Evolutionary conservation across 352 stramenopile species (phyloP), one percentile per base, ranked within the genome.

Genomic region (Pythium pyrilobum): DNA sequence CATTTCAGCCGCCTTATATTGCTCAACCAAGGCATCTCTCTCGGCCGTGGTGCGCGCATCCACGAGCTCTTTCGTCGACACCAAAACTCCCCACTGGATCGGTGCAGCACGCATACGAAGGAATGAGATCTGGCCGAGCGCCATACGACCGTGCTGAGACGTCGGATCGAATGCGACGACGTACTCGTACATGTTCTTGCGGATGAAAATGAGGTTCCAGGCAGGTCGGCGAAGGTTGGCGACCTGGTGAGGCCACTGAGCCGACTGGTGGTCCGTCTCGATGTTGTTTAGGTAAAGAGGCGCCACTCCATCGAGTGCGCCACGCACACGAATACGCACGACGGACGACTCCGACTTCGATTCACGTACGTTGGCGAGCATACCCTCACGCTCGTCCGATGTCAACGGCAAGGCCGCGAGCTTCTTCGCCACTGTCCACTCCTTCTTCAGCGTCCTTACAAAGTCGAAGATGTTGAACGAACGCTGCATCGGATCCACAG

Each of bases 381-480:
- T 86, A 10, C 64, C 57, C 23, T 82, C 63, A 20, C 81, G 62
- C 37, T 89, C 81, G 0, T 67, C 62, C 0, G 65, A 47, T 25
- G 66, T 68, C 31, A 92, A 31, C 3, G 73, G 64, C 37, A 92
- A 59, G 4, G 62, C 60, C 11, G 56, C 69, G 9, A 92, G 64
- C 55, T 88, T 71, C 56, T 89, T 87, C 16, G 80, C 72, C 25
- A 90, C 66, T 4, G 74, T 85, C 77, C 77, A 86, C 48, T 96
- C 87, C 11, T 75, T 69, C 47, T 89, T 86, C 16, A 97, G 51
- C 8, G 65, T 77, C 27, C 74, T 76, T 62, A 97, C 74, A 18
- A 97, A 89, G 51, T 96, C 75, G 42, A 97, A 97, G 16, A 95
- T 69, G 67, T 97, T 97, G 60, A 98, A 97, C 8, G 85, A 94